A percentile compares a stretch with the other conserved stretches of the same genome.
These are phyloP conservation scores for Rubia peregrina DNA, from an alignment of 305 asterid genomes.

Conservation along the genomic window DNA sequence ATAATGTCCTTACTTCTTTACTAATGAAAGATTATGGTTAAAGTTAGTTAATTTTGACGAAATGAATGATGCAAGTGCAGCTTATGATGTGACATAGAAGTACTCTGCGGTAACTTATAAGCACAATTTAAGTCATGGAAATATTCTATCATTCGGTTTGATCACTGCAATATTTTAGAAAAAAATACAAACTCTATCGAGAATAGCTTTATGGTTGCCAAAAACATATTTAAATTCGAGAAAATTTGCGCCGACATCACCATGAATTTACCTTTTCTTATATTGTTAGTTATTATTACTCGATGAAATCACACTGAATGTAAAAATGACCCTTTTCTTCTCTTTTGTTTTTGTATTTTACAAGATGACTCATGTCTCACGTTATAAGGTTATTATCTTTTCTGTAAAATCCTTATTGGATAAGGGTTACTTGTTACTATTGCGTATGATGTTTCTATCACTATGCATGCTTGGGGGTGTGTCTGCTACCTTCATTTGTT, in stretches of 20 bases:
- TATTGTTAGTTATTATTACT: neutral
- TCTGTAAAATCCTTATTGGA: neutral
- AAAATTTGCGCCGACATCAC: neutral
- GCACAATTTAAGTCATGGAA: neutral
- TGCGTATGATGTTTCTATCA: neutral
- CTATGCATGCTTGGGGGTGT: neutral
- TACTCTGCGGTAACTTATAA: neutral
- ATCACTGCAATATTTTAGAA: neutral
- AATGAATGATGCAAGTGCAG: neutral
- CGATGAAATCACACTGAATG: neutral
- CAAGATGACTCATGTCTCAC: neutral
- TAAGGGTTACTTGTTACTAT: neutral
- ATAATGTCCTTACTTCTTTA: neutral
- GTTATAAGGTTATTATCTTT: neutral
- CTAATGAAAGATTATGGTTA: neutral
- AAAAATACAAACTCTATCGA: no score
- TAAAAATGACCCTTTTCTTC: neutral
- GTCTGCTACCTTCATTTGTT: neutral
- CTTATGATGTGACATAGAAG: neutral
- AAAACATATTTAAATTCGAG: neutral
- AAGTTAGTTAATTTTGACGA: neutral
- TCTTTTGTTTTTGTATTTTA: neutral
- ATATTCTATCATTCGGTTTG: neutral
- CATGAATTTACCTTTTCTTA: neutral
- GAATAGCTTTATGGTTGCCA: neutral